Evolutionary conservation across 805 yeast species (phyloP).

Genomic region (Metschnikowia hibisci): DNA sequence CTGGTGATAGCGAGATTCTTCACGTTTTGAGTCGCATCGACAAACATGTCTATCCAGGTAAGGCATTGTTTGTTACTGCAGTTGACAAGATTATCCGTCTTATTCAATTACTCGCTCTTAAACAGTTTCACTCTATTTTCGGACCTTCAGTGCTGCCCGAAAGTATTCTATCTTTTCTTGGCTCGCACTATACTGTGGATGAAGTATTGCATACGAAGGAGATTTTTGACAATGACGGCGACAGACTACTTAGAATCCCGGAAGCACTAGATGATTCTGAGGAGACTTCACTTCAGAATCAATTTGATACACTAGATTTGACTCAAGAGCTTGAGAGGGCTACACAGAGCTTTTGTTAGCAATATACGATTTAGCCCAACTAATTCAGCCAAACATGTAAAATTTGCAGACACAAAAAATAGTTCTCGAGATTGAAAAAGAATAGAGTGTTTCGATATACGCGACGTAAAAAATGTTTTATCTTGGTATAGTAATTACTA

Average conservation of each 20-base stretch:
- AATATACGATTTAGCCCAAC: neutral
- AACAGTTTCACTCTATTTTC: neutral
- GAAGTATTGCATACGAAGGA: constrained; percentile 12
- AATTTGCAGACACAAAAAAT: no score
- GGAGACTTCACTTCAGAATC: constrained; percentile 2
- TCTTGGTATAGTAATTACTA: no score
- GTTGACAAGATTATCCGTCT: constrained; percentile 15
- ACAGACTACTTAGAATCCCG: neutral
- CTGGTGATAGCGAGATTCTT: constrained; percentile 6
- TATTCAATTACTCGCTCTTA: constrained; percentile 12
- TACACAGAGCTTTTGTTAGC: neutral
- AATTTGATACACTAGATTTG: constrained; percentile 9
- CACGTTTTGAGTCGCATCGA: constrained; percentile 10
- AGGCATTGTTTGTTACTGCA: constrained; percentile 12
- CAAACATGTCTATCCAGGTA: constrained; percentile 13
- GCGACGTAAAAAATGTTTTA: no score
- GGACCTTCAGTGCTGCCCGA: constrained; percentile 5
- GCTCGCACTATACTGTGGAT: constrained; percentile 9
- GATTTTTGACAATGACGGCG: constrained; percentile 2
- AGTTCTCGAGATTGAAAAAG: no score
- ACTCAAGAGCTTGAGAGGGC: constrained; percentile 9
- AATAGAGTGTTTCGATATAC: no score
- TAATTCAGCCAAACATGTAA: no score
- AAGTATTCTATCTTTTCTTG: constrained; percentile 3
- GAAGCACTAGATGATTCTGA: constrained; percentile 3